A percentile compares a stretch with the other conserved stretches of the same genome.
phyloP scores from a whole-genome alignment of 805 yeast species.

The Candida sithepensis region DNA sequence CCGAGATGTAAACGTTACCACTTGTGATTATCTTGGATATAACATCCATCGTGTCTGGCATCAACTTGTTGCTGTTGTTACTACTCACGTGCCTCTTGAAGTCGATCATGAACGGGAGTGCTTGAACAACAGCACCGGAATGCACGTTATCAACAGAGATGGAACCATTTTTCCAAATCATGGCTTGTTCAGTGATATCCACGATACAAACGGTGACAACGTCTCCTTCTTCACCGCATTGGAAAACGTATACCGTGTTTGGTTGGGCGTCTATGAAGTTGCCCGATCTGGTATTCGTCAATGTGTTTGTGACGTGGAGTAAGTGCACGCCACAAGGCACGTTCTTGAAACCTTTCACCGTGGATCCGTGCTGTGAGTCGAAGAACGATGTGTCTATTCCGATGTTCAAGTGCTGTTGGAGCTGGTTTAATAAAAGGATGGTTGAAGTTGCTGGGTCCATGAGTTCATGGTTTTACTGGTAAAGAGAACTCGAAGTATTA shows the following conservation, averaged over 20 bases:
- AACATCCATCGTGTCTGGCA: conserved; percentile 11
- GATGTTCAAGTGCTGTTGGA: conserved; percentile 13
- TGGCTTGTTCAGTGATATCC: neutral
- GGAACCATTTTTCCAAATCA: neutral
- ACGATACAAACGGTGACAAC: conserved; percentile 1
- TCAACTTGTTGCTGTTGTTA: neutral
- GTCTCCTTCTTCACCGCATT: conserved; percentile 29
- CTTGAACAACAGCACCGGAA: neutral
- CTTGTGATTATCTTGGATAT: no score
- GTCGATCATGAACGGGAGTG: conserved; percentile 1
- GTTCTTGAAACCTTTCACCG: conserved; percentile 45
- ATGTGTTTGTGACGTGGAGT: conserved; percentile 45
- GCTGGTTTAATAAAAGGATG: conserved; percentile 1
- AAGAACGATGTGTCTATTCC: conserved; percentile 27
- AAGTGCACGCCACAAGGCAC: conserved; percentile 52
- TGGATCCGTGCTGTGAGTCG: neutral
- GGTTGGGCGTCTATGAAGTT: conserved; percentile 28
- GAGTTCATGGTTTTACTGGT: neutral
- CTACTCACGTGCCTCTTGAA: conserved; percentile 1
- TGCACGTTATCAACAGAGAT: neutral
- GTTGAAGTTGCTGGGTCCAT: neutral
- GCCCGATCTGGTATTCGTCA: conserved; percentile 39
- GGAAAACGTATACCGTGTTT: conserved; percentile 16
- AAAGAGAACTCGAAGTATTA: neutral
- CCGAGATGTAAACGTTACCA: neutral